These are phyloP conservation scores for Lactarius akahatsu DNA, from an alignment of 768 basidiomycete genomes.

Conservation along the genomic window DNA sequence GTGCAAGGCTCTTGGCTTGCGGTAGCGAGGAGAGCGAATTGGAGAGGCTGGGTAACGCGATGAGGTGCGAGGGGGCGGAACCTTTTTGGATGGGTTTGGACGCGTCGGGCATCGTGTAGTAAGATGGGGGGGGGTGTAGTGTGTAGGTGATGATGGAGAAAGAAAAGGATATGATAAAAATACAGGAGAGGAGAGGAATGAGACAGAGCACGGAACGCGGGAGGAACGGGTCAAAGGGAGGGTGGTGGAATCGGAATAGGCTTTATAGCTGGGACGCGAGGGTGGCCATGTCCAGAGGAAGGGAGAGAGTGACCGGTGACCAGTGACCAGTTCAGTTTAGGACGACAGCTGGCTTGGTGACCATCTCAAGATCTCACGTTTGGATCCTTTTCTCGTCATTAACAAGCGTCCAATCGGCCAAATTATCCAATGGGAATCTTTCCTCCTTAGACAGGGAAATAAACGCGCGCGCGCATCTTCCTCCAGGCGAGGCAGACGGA, in stretches of 20 bases:
- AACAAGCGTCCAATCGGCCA: slow-evolving; percentile 22
- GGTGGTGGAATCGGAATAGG: slow-evolving; percentile 31
- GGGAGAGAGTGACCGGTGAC: slow-evolving; percentile 26
- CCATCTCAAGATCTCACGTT: slow-evolving; percentile 23
- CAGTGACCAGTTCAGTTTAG: slow-evolving; percentile 16
- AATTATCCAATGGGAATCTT: slow-evolving; percentile 24
- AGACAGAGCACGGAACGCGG: slow-evolving; percentile 26
- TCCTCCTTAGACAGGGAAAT: neutral
- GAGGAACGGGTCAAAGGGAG: slow-evolving; percentile 28
- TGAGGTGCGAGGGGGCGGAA: slow-evolving; percentile 50
- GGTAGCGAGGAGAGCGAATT: slow-evolving; percentile 66
- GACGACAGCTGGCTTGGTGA: slow-evolving; percentile 24
- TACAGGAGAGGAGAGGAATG: slow-evolving; percentile 18
- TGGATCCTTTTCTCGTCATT: slow-evolving; percentile 22
- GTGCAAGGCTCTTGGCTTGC: slow-evolving; percentile 66
- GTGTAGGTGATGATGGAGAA: slow-evolving; percentile 25
- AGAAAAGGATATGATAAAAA: slow-evolving; percentile 19
- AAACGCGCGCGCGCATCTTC: slow-evolving; percentile 3
- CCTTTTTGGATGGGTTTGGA: slow-evolving; percentile 35
- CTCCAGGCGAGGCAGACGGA: neutral
- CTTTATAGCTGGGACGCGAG: slow-evolving; percentile 34
- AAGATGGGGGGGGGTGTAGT: slow-evolving; percentile 21
- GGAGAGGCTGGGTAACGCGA: slow-evolving; percentile 73
- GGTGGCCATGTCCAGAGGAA: slow-evolving; percentile 26
- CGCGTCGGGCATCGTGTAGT: slow-evolving; percentile 39